Evolutionary conservation across 345 rosid species (phyloP), one percentile per base, ranked within the genome.

Genomic region (Firmiana major): DNA sequence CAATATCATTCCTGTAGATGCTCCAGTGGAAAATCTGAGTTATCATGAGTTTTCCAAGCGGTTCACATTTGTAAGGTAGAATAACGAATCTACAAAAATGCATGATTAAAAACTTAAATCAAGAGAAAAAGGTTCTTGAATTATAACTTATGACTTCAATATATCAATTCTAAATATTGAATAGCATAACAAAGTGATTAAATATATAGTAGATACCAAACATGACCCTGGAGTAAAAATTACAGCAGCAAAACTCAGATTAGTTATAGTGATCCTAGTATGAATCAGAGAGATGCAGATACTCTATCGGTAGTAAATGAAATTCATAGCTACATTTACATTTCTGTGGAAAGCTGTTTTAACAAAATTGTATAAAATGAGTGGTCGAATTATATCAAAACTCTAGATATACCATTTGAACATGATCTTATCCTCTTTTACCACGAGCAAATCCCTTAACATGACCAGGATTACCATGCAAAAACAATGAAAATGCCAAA

Each of bases 1-100:
- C 63, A 82, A 42, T 75, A 90, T 81, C 80, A 63, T 63, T 69
- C 84, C 83, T 4, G 84, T 43, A 67, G 94, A 93, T 69, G 84
- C 78, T 51, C 86, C 91, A 21, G 84, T 80, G 16, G 91, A 85
- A 79, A 95, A 92, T 84, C 99, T 96, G 69, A 95, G 79, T 84
- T 67, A 46, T 69, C 99, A 93, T 95, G 59, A 93, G 79, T 79
- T 93, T 77, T 93, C 97, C 81, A 95, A 77, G 74, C 94, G 93
- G 42, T 88, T 86, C 38, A 76, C 86, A 71, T 92, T 84, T 68
- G 94, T 81, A 75, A 95, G 80, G 88, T 93, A 95, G 63, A 93
- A 84, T 88, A 89, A 45, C 99, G 98, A 82, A 90, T 83, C 98
- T 94, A 79, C 68, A 72, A 45, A 64, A 64, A 58, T 22, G 26